Base-by-base conservation (phyloP, 169 alveolate genomes). In the Eimeria zaria region DNA sequence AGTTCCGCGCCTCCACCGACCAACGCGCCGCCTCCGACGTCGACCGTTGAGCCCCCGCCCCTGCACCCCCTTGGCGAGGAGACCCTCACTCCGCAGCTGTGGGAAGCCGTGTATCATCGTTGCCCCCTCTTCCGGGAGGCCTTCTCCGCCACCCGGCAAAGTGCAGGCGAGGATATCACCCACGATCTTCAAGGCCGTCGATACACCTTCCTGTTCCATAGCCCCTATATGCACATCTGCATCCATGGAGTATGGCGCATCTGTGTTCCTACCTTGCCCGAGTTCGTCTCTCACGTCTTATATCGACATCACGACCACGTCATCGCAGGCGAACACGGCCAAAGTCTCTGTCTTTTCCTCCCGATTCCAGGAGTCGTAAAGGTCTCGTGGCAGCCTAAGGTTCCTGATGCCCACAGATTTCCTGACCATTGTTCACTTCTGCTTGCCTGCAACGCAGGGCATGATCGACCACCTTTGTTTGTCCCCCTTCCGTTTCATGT, bases 141-240 rank as follows among this genome's bases (percentile, higher is more conserved):
- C 81, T 69, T 9, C 81, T 33, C 41, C 14, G 81, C 81, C 51
- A 44, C 81, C 41, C 41, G 81, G 81, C 39, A 69, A 22, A 39
- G 46, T 11, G 81, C 4, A 8, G 81, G 81, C 14, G 81, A 69
- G 22, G 81, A 69, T 3, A 44, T 69, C 41, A 9, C 41, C 2
- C 22, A 33, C 81, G 81, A 69, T 58, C 81, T 69, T 69, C 81
- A 69, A 69, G 51, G 81, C 81, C 81, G 46, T 2, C 81, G 46
- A 2, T n/a, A n/a, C 14, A n/a, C 81, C 81, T n/a, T n/a, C 81
- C 81, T 39, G 41, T 36, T 69, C 81, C 41, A 36, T 4, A 6
- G 12, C 46, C 81, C 81, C 9, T 33, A 69, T 22, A 39, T 30
- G 81, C 81, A 69, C 81, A 69, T 69, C 46, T 69, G 67, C 67